Conservation (phyloP, 1,139 yeast genomes). For the Saccharomyces hybrid region DNA sequence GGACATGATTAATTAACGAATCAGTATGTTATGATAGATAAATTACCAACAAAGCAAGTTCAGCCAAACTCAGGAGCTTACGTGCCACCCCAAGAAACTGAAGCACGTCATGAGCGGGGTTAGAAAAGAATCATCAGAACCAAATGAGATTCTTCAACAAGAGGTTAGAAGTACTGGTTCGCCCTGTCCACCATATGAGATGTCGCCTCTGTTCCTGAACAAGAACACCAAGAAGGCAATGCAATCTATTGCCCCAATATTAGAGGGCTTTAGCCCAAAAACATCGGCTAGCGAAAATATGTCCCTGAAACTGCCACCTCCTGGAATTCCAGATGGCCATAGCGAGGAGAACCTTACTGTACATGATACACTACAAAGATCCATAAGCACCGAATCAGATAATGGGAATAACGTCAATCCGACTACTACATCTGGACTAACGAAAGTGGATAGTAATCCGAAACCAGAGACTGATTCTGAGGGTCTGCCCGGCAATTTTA, state of each 20-base stretch:
- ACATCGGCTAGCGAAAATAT: conserved; percentile 54
- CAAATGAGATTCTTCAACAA: conserved; percentile 7
- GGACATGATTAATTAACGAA: background rate
- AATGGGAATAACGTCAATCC: background rate
- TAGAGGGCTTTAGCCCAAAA: conserved; percentile 65
- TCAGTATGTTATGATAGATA: background rate
- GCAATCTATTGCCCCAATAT: conserved; percentile 71
- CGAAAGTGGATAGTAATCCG: background rate
- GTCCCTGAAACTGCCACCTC: conserved; percentile 34
- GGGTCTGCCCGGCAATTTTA: conserved; percentile 1
- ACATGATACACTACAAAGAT: conserved; percentile 22
- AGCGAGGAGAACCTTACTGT: conserved; percentile 23
- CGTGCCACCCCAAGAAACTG: background rate
- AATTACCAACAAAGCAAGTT: background rate
- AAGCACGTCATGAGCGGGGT: conserved; percentile 5
- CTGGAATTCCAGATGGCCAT: conserved; percentile 23
- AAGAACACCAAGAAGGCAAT: conserved; percentile 47
- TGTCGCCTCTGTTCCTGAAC: conserved; percentile 31
- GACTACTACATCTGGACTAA: background rate
- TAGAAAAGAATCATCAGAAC: background rate
- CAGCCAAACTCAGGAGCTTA: background rate
- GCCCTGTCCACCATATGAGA: conserved; percentile 11
- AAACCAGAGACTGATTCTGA: background rate
- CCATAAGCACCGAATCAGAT: conserved; percentile 14
- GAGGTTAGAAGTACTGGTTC: conserved; percentile 3